phyloP scores from a whole-genome alignment of 1,284 basidiomycete species.

The Ustilago sp. region DNA sequence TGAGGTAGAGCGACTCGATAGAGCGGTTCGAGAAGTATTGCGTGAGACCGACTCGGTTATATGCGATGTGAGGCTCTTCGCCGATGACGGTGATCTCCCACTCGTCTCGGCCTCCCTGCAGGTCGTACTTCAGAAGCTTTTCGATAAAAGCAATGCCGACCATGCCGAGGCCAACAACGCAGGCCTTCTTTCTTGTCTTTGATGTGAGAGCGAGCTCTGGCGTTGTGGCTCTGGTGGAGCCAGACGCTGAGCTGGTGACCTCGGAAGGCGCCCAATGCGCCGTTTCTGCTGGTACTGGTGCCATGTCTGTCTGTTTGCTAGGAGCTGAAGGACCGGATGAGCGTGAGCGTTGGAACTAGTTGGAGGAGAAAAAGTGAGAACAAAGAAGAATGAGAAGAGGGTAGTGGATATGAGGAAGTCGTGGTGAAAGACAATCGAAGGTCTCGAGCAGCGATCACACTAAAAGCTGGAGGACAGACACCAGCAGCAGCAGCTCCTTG shows the following conservation, averaged over 20 bases:
- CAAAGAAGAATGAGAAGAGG: not conserved
- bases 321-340: not conserved
- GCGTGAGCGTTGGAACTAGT: not conserved
- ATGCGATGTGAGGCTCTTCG: conserved; percentile 77
- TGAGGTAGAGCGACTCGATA: conserved; percentile 78
- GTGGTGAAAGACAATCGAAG: not conserved
- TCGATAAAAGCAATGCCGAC: conserved; percentile 75
- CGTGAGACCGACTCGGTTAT: conserved; percentile 76
- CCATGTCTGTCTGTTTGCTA: conserved; percentile 21
- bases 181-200: conserved; percentile 67
- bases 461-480: not conserved
- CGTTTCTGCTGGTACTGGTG: conserved; percentile 40
- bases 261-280: conserved; percentile 14
- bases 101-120: conserved; percentile 52
- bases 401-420: not conserved
- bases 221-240: conserved; percentile 42
- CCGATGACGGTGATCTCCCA: conserved; percentile 71
- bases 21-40: conserved; percentile 78
- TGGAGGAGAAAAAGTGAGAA: not conserved
- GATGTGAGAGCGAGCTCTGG: conserved; percentile 28
- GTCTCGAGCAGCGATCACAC: not conserved
- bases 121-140: conserved; percentile 60
- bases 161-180: conserved; percentile 78
- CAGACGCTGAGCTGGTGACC: conserved; percentile 25
- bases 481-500: too few relatives aligned